Conservation (phyloP, 495 filamentous ascomycete genomes). For the Jackrogersella minutella region DNA sequence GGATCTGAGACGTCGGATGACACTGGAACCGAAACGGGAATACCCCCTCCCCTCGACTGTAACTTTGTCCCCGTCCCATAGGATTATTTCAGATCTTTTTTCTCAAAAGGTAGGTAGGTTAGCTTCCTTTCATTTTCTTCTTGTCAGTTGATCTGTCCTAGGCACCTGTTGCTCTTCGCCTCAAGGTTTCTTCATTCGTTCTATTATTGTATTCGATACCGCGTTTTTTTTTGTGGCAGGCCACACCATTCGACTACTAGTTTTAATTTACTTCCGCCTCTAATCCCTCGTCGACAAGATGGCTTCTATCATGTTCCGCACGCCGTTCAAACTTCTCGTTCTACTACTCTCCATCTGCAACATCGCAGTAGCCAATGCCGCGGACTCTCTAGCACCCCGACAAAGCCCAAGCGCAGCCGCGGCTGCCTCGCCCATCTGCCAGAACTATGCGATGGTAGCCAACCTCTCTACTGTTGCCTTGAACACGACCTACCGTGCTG, state of each 20-base stretch:
- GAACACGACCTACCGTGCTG: slow-evolving; percentile 48
- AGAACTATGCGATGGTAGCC: slow-evolving; percentile 43
- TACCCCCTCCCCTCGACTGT: neutral
- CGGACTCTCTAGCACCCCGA: slow-evolving; percentile 11
- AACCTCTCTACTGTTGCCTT: slow-evolving; percentile 45
- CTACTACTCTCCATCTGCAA: slow-evolving; percentile 32
- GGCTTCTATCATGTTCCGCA: slow-evolving; percentile 20
- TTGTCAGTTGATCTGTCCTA: slow-evolving; percentile 36
- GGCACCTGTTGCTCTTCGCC: slow-evolving; percentile 1
- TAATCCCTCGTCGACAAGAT: slow-evolving; percentile 9
- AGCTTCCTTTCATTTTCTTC: slow-evolving; percentile 8
- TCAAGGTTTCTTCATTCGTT: slow-evolving; percentile 20
- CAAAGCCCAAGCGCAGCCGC: slow-evolving; percentile 29
- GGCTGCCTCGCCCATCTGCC: slow-evolving; percentile 16
- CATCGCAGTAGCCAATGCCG: slow-evolving; percentile 20
- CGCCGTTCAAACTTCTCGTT: slow-evolving; percentile 31
- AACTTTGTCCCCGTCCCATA: slow-evolving; percentile 3
- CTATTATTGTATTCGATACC: slow-evolving; percentile 7
- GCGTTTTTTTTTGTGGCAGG: slow-evolving; percentile 28
- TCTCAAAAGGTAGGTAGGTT: slow-evolving; percentile 14
- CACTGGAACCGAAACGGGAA: slow-evolving; percentile 13
- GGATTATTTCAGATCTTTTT: slow-evolving; percentile 15
- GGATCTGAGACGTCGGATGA: slow-evolving; percentile 30
- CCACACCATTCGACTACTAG: slow-evolving; percentile 25
- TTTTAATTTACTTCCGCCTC: neutral